These are phyloP conservation scores for Ceriops zippeliana DNA, from an alignment of 345 rosid genomes.

Conservation along the genomic window DNA sequence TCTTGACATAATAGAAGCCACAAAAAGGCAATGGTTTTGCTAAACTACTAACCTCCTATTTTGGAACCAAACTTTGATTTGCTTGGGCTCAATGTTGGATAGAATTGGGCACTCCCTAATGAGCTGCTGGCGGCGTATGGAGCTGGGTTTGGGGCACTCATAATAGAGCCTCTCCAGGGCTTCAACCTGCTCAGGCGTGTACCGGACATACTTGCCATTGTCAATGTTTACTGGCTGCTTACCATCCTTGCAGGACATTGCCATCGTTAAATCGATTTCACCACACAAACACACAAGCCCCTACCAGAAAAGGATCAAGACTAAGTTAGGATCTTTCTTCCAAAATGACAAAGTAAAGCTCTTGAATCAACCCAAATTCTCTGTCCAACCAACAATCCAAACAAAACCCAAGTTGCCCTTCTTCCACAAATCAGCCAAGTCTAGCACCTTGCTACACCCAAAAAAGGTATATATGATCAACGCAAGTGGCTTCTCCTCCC, in stretches of 20 bases:
- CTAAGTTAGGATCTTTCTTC: not conserved
- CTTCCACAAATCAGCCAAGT: not conserved
- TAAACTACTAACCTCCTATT: slow-evolving; percentile 68
- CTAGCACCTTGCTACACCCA: not conserved
- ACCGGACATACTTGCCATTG: slow-evolving; percentile 97
- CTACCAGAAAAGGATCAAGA: not conserved
- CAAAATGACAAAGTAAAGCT: not conserved
- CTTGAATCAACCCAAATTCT: not conserved
- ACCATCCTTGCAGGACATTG: slow-evolving; percentile 94
- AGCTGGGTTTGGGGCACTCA: slow-evolving; percentile 98
- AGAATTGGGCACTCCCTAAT: slow-evolving; percentile 99
- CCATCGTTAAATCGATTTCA: slow-evolving; percentile 44
- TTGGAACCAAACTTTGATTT: slow-evolving; percentile 99
- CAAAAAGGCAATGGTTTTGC: slow-evolving; percentile 6
- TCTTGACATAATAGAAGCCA: not conserved
- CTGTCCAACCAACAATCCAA: slow-evolving; percentile 4
- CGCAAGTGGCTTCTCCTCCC: slow-evolving; percentile 11
- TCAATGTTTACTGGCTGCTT: slow-evolving; percentile 61
- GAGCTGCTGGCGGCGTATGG: slow-evolving; percentile 95
- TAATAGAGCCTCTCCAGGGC: slow-evolving; percentile 99
- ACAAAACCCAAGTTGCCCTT: slow-evolving; percentile 4
- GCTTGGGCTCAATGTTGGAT: slow-evolving; percentile 97
- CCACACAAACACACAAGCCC: not conserved
- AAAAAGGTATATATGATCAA: not conserved
- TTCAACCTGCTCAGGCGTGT: slow-evolving; percentile 99